Conservation (phyloP, 768 basidiomycete species). For the Clitopilus hobsonii region DNA sequence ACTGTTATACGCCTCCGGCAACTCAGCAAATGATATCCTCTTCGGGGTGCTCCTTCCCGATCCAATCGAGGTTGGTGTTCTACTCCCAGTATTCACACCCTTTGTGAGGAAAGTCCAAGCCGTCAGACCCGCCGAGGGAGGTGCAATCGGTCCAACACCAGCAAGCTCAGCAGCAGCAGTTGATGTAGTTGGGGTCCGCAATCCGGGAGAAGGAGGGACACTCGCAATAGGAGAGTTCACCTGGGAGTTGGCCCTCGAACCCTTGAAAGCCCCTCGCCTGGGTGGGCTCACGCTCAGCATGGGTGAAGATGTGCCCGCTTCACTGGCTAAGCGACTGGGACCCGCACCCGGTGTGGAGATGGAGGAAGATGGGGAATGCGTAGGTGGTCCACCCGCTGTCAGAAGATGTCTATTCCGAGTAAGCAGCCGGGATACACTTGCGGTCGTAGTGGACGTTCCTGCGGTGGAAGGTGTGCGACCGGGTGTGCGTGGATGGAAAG, state of each 20-base stretch:
- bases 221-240: neutral
- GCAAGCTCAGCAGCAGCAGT: neutral
- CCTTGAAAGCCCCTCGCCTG: neutral
- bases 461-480: constrained; percentile 41
- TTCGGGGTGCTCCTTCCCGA: constrained; percentile 59
- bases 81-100: neutral
- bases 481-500: constrained; percentile 46
- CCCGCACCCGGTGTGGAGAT: constrained; percentile 9
- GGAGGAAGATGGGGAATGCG: constrained; percentile 13
- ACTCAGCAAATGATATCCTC: constrained; percentile 73
- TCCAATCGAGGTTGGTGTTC: constrained; percentile 24
- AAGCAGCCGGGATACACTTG: constrained; percentile 72
- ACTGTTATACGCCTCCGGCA: constrained; percentile 56
- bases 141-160: neutral
- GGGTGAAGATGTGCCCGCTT: neutral
- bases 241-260: neutral
- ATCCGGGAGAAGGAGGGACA: neutral
- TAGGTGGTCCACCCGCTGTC: constrained; percentile 59
- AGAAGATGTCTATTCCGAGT: constrained; percentile 55
- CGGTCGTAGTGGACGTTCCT: constrained; percentile 72
- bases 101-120: neutral
- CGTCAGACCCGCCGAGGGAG: neutral
- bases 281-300: neutral
- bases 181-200: neutral
- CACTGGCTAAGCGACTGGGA: constrained; percentile 25